Evolutionary conservation across 768 basidiomycete species (phyloP).

Genomic region (Chlorophyllum brunneum): DNA sequence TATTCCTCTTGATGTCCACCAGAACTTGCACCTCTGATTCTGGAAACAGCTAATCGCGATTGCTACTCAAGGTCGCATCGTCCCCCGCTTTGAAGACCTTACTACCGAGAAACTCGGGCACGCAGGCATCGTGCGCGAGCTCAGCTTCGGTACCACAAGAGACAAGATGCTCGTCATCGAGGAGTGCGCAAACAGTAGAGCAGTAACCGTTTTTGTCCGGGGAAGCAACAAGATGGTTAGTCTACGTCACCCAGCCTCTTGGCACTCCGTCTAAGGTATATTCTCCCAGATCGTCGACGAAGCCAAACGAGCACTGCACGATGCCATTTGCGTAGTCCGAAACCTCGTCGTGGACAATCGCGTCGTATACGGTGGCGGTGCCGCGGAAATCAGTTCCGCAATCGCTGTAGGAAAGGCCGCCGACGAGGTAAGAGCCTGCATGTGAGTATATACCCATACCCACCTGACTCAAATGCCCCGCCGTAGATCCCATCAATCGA

Average conservation of each 20-base stretch:
- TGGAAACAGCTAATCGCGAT: constrained; percentile 87
- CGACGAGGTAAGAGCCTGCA: constrained; percentile 62
- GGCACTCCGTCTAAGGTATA: background rate
- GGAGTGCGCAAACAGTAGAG: constrained; percentile 94
- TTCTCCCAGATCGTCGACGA: constrained; percentile 89
- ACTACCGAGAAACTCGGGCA: constrained; percentile 86
- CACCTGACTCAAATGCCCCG: background rate
- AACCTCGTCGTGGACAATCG: constrained; percentile 94
- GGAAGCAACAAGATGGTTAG: constrained; percentile 98
- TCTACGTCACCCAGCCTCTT: background rate
- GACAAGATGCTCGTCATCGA: constrained; percentile 99
- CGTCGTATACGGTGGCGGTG: constrained; percentile 97
- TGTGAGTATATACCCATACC: background rate
- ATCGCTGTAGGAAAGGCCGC: constrained; percentile 93
- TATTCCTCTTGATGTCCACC: constrained; percentile 23
- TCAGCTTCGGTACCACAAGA: constrained; percentile 95
- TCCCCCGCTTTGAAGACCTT: constrained; percentile 96
- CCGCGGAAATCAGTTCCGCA: constrained; percentile 94
- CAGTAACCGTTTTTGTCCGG: constrained; percentile 95
- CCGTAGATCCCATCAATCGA: constrained; percentile 89
- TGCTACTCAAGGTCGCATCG: constrained; percentile 96
- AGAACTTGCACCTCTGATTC: background rate
- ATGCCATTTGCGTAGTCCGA: constrained; percentile 95
- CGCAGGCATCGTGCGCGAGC: constrained; percentile 90
- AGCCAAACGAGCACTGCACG: constrained; percentile 95